These are phyloP conservation scores for Pestalotiopsis sp. DNA, from an alignment of 2,329 filamentous ascomycete genomes.

Conservation along the genomic window DNA sequence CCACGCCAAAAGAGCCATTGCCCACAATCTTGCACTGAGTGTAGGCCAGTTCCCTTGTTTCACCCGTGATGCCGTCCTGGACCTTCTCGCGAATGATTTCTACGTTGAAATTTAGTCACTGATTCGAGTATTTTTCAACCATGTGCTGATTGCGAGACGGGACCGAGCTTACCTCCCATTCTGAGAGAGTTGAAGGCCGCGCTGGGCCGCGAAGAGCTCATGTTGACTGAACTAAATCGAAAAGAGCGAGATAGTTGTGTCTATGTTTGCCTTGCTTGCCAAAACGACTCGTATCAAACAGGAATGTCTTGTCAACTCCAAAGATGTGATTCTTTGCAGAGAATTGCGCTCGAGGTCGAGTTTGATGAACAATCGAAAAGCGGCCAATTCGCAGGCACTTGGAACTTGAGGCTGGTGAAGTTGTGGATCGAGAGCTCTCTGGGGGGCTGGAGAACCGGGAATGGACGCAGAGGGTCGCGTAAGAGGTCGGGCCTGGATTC, in stretches of 20 bases:
- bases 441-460: background rate
- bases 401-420: background rate
- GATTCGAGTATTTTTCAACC: conserved; percentile 4
- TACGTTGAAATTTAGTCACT: conserved; percentile 41
- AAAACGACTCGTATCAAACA: background rate
- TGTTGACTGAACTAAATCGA: conserved; percentile 39
- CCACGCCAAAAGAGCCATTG: conserved; percentile 97
- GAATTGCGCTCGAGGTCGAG: background rate
- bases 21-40: conserved; percentile 99
- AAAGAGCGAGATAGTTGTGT: background rate
- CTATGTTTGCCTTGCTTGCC: background rate
- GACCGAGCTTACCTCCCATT: conserved; percentile 84
- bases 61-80: conserved; percentile 95
- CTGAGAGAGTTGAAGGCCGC: conserved; percentile 81
- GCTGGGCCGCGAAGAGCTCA: conserved; percentile 84
- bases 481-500: background rate
- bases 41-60: conserved; percentile 96
- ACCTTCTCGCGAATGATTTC: conserved; percentile 99
- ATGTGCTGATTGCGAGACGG: conserved; percentile 18
- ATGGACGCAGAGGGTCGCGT: background rate
- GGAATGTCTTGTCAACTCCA: background rate
- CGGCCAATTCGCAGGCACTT: background rate
- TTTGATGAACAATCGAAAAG: background rate
- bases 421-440: background rate
- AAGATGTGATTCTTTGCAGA: background rate